Percentiles rank a stretch among this genome's conserved stretches.
These are phyloP conservation scores for Diaporthe caulivora DNA, from an alignment of 2,329 filamentous ascomycete species.

Conservation along the genomic window DNA sequence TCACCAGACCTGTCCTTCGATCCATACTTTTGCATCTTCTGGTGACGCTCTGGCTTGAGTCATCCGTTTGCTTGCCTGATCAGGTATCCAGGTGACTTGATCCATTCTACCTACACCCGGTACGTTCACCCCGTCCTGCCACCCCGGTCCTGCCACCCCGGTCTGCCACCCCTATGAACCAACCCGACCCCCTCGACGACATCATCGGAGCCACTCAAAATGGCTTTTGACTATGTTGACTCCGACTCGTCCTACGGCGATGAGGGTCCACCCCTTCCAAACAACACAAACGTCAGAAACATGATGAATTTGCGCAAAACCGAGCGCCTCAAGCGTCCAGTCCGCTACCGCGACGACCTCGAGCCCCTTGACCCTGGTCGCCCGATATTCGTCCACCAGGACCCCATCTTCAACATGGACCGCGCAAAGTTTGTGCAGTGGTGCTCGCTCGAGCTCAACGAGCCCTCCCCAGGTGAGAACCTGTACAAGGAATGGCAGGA, in stretches of 20 bases:
- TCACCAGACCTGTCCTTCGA: neutral
- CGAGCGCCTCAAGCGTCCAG: neutral
- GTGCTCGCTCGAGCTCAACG: conserved; percentile 43
- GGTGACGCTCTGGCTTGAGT: neutral
- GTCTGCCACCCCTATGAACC: neutral
- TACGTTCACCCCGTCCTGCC: neutral
- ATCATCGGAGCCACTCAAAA: neutral
- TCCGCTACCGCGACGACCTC: conserved; percentile 44
- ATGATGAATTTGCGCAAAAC: neutral
- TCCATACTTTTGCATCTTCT: neutral
- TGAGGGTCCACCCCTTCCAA: conserved; percentile 1
- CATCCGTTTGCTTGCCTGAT: neutral
- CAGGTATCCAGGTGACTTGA: neutral
- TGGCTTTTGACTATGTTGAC: neutral
- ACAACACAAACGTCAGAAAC: neutral
- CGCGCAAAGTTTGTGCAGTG: conserved; percentile 44
- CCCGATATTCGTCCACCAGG: conserved; percentile 42
- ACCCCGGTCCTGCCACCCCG: neutral
- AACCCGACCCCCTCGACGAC: neutral
- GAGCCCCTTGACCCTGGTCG: conserved; percentile 31
- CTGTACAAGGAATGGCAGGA: conserved; percentile 10
- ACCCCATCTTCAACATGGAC: conserved; percentile 44
- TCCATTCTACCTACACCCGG: neutral
- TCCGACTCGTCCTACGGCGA: neutral
- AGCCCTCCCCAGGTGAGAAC: conserved; percentile 41